Evolutionary conservation across 495 filamentous ascomycete genomes (phyloP), one percentile per base, ranked within the genome.

Genomic region (Xylaria intraflava): DNA sequence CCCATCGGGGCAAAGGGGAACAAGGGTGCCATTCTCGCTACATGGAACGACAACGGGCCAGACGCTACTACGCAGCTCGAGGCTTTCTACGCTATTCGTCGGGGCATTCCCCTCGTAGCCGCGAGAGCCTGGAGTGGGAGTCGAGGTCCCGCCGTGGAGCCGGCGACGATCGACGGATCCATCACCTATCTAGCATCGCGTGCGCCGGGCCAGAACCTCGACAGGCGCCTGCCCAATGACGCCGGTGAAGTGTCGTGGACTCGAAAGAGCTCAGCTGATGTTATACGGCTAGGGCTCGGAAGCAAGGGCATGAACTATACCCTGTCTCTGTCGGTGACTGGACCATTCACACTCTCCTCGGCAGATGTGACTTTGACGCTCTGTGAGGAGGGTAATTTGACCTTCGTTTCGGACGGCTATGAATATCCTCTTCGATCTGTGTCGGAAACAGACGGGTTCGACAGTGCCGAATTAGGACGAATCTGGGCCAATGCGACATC

Each of bases 1-100:
- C 56, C 60, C 2, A 55, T 59, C 0, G 52, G 55, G 12, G 62
- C 59, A 6, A 63, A 62, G 9, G 59, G 62, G 1, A 74, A 77
- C 8, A 72, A 66, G 23, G 78, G 78, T 9, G 76, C 76, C 5
- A 76, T 79, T 4, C 58, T 80, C 36, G 78, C 78, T 0, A 75
- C 76, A 1, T 82, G 78, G 78, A 82, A 77, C 45, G 78, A 82
- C 45, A 79, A 77, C 38, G 78, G 78, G 0, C 75, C 78, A 0
- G 77, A 80, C 55, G 75, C 78, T 1, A 78, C 74, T 3, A 82
- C 78, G 0, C 78, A 82, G 46, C 58, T 81, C 0, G 78, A 82
- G 35, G 65, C 72, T 0, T 82, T 73, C 56, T 82, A 82, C 54
- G 71, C 76, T 1, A 71, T 80, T 49, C 70, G 77, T 5, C 65